A percentile compares a stretch with the other conserved stretches of the same genome.
phyloP scores from a whole-genome alignment of 228 moss, liverwort and hornwort species.

The Sphagnum fallax region DNA sequence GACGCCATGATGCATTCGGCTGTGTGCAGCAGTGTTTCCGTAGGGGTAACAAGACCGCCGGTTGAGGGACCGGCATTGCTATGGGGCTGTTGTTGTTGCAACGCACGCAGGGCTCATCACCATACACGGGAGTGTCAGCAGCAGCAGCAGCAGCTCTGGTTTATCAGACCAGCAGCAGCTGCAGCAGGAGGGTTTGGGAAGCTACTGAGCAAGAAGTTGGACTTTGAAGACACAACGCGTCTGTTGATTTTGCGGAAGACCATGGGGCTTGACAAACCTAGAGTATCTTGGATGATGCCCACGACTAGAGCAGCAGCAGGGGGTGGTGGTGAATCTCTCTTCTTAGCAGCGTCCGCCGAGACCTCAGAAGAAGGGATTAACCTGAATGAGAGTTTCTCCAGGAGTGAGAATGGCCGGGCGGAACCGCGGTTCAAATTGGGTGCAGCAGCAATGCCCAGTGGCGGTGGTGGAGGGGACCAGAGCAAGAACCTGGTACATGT shows the following conservation, averaged over 20 bases:
- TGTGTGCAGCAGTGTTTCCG: conserved; percentile 4
- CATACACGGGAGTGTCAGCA: conserved; percentile 29
- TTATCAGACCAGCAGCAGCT: conserved; percentile 7
- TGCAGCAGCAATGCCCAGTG: conserved; percentile 24
- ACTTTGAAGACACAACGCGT: conserved; percentile 11
- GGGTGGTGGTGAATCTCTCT: conserved; percentile 1
- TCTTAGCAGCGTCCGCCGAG: conserved; percentile 23
- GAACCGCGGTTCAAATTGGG: conserved; percentile 4
- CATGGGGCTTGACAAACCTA: conserved; percentile 4
- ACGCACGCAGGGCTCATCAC: conserved; percentile 12
- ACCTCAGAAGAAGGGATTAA: conserved; percentile 24
- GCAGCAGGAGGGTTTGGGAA: conserved; percentile 2
- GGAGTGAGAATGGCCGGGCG: conserved; percentile 7
- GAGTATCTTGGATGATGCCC: conserved; percentile 14
- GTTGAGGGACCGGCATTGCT: conserved; percentile 10
- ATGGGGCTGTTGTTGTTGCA: conserved; percentile 25
- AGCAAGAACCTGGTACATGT: conserved; percentile 32
- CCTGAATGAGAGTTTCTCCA: conserved; percentile 21
- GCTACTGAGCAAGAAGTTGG: conserved; percentile 20
- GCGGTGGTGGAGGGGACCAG: conserved; percentile 15
- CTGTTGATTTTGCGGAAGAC: conserved; percentile 6
- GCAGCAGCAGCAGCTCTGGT: conserved; percentile 15
- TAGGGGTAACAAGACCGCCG: not conserved
- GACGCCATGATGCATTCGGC: not conserved
- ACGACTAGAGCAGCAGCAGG: conserved; percentile 4